A percentile compares a stretch with the other conserved stretches of the same genome.
Conservation (phyloP, 371 early-diverging fungal genomes). For the Actinomortierella wolfii region DNA sequence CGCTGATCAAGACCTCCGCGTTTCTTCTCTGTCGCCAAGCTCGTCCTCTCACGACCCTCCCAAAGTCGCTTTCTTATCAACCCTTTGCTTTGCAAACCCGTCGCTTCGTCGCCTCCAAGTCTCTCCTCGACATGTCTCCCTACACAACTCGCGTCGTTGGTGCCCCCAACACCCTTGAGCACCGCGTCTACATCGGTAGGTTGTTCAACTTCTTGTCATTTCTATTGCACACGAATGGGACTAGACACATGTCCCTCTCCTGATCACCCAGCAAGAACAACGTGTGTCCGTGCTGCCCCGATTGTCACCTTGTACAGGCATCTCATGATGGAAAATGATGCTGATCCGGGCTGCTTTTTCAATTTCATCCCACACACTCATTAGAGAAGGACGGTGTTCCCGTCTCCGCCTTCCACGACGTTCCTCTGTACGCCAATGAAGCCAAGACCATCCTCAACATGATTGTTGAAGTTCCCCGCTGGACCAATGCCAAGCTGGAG, state of each 20-base stretch:
- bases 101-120: conserved; percentile 4
- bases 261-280: background rate
- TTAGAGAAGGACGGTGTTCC: conserved; percentile 70
- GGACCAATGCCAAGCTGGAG: conserved; percentile 99
- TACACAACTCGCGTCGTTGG: conserved; percentile 81
- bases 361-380: background rate
- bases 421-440: conserved; percentile 91
- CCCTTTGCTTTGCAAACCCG: background rate
- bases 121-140: conserved; percentile 50
- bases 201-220: background rate
- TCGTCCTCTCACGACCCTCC: conserved; percentile 1
- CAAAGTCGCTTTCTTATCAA: background rate
- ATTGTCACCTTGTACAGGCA: no score
- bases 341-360: background rate
- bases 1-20: conserved; percentile 3
- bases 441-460: conserved; percentile 91
- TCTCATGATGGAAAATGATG: no score
- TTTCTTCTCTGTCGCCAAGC: background rate
- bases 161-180: conserved; percentile 85
- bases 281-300: no score
- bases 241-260: background rate
- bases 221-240: background rate
- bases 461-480: conserved; percentile 99
- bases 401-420: conserved; percentile 99
- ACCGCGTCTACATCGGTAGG: conserved; percentile 87